Conservation (phyloP, 2,329 filamentous ascomycete species). For the Rutstroemia sp. region DNA sequence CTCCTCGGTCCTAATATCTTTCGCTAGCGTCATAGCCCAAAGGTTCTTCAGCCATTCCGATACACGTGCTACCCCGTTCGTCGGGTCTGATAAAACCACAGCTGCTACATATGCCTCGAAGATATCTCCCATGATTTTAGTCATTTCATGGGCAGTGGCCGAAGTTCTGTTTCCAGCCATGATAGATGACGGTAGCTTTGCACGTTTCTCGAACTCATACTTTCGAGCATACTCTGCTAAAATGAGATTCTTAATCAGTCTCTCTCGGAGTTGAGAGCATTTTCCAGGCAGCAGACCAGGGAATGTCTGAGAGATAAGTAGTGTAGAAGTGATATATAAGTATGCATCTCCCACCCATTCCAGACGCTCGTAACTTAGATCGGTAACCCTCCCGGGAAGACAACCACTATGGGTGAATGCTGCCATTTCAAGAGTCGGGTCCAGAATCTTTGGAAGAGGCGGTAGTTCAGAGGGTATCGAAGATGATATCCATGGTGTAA, state of each 20-base stretch:
- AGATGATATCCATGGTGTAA: conserved; percentile 43
- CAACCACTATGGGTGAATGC: conserved; percentile 55
- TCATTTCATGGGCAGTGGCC: conserved; percentile 41
- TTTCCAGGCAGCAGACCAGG: conserved; percentile 57
- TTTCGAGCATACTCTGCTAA: conserved; percentile 60
- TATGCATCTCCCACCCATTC: conserved; percentile 89
- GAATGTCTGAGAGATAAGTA: conserved; percentile 69
- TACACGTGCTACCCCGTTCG: conserved; percentile 52
- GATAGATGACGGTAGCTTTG: conserved; percentile 37
- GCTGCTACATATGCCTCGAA: conserved; percentile 89
- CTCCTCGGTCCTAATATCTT: conserved; percentile 42
- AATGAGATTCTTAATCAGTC: conserved; percentile 73
- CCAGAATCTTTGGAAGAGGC: conserved; percentile 52
- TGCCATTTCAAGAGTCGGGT: conserved; percentile 51
- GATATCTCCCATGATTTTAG: conserved; percentile 75
- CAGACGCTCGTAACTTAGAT: conserved; percentile 63
- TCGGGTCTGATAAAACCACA: conserved; percentile 59
- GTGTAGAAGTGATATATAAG: conserved; percentile 67
- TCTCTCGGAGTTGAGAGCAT: conserved; percentile 69
- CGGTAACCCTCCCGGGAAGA: conserved; percentile 15
- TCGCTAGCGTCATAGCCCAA: conserved; percentile 59
- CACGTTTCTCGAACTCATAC: conserved; percentile 63
- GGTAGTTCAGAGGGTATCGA: conserved; percentile 45
- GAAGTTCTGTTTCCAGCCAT: background rate
- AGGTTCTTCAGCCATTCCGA: conserved; percentile 67